Percentiles rank a stretch among this genome's conserved stretches.
Conservation (phyloP, 2,329 filamentous ascomycete genomes). For the Epicoccum sorghinum region DNA sequence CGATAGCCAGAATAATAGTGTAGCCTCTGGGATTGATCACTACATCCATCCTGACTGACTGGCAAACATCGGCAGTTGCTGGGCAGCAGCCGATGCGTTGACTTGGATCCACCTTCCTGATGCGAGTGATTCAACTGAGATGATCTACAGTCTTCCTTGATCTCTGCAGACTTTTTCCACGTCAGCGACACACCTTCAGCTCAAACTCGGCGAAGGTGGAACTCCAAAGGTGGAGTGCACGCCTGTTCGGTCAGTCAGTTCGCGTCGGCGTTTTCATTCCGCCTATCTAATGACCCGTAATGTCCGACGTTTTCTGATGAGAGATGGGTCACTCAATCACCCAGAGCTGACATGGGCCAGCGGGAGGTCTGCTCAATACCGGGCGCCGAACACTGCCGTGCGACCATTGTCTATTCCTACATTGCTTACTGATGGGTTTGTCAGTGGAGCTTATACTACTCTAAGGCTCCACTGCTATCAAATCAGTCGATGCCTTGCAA, state of each 20-base stretch:
- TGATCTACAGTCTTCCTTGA: conserved; percentile 4
- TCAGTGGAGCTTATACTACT: not conserved
- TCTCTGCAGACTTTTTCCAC: not conserved
- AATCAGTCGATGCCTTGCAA: not conserved
- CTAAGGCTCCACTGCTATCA: not conserved
- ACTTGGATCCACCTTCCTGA: conserved; percentile 6
- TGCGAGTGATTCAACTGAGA: conserved; percentile 1
- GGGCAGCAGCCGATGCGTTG: not conserved
- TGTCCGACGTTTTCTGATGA: not conserved
- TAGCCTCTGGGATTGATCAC: not conserved
- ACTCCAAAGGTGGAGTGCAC: not conserved
- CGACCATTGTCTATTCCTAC: conserved; percentile 1
- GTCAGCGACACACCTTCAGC: conserved; percentile 1
- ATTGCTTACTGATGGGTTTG: not conserved
- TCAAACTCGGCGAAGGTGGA: not conserved
- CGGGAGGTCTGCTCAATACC: not conserved
- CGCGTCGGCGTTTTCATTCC: not conserved
- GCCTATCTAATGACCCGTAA: not conserved
- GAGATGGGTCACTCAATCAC: not conserved
- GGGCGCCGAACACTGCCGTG: conserved; percentile 8
- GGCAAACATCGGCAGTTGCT: conserved; percentile 5
- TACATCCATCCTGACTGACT: not conserved
- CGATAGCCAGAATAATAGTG: not conserved
- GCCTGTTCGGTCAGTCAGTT: not conserved
- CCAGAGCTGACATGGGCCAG: not conserved